Conservation (phyloP, 83 land plant genomes). For the Thuja plicata region DNA sequence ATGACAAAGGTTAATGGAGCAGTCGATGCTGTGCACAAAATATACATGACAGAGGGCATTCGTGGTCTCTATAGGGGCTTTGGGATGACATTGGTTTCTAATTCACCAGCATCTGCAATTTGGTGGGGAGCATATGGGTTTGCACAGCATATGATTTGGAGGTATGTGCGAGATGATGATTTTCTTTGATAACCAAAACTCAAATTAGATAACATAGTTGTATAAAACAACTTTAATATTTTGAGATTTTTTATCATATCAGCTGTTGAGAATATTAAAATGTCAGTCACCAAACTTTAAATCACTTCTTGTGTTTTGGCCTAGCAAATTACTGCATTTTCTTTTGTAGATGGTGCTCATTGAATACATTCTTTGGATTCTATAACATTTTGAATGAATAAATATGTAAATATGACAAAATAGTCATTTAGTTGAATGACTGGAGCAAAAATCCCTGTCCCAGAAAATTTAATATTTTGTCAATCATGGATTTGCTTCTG, state of each 20-base stretch:
- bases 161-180: conserved; percentile 19
- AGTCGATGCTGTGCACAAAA: conserved; percentile 55
- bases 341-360: not conserved
- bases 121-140: conserved; percentile 91
- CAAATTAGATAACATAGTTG: not conserved
- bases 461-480: not conserved
- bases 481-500: not conserved
- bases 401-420: not conserved
- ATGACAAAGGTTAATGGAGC: conserved; percentile 51
- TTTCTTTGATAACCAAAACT: not conserved
- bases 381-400: not conserved
- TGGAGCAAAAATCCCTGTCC: not conserved
- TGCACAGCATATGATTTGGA: conserved; percentile 81
- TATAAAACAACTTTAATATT: not conserved
- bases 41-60: conserved; percentile 59
- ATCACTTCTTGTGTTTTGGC: not conserved
- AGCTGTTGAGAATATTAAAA: not conserved
- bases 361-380: not conserved
- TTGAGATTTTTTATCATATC: not conserved
- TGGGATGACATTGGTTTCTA: conserved; percentile 68
- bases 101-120: conserved; percentile 84
- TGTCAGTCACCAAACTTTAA: not conserved
- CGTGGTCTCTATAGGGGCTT: conserved; percentile 89
- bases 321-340: not conserved
- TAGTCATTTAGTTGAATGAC: not conserved